Evolutionary conservation across 2,329 filamentous ascomycete genomes (phyloP), one percentile per base, ranked within the genome.

Genomic region (Magnaporthiopsis poae): DNA sequence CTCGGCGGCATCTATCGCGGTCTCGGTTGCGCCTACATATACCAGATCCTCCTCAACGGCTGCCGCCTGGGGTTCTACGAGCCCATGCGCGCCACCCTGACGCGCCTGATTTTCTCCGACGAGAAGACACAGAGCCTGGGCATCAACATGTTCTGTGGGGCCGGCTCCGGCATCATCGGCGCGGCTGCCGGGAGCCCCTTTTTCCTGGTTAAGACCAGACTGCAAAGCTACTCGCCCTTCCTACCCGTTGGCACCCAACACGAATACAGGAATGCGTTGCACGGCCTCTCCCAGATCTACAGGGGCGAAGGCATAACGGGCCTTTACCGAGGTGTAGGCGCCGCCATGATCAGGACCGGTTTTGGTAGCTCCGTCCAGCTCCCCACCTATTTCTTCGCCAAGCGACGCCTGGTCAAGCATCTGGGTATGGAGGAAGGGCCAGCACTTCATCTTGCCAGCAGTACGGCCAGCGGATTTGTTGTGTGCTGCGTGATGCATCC

Each of bases 401-500:
- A 99, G 83, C 84, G 95, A 69, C 83, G 90, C 72, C 80, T 99
- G 71, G 85, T 91, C 68, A 88, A 85, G 73, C 92, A 97, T 75
- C 78, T 94, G 66, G 92, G 88, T 62, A 92, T 98, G 89, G 82
- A 95, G 74, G 95, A 99, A 75, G 94, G 95, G 1, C 90, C 92
- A 56, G 88, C 90, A 61, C 80, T 99, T 73, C 95, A 99, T 77
- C 81, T 99, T 70, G 85, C 91, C 56, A 96, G 92, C 77, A 96
- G 92, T 72, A 88, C 94, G 5, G 88, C 87, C 56, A 96, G 92
- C 73, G 95, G 95, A 0, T 96, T 99, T 73, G 95, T 96, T 15
- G 95, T 99, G 25, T 99, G 95, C 80, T 91, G 91, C 72, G 88
- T 98, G 70, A 99, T 99, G 95, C 95, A 99, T 74, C 95, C 95